Evolutionary conservation across 352 stramenopile species (phyloP).

Genomic region (Albugo laibachii): DNA sequence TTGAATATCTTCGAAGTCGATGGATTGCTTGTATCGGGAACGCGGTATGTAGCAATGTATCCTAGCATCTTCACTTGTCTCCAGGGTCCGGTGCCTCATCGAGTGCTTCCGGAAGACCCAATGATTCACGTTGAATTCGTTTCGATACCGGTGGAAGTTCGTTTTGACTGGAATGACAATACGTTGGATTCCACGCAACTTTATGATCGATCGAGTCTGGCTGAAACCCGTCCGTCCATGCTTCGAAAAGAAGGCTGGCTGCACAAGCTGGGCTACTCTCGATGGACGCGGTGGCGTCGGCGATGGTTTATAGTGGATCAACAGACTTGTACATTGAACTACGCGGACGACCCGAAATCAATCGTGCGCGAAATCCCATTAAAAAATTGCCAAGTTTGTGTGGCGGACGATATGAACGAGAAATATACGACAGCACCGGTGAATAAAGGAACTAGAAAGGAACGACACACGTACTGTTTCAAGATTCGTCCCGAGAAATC

Average conservation of each 20-base stretch:
- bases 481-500: conserved; percentile 60
- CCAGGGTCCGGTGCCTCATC: conserved; percentile 50
- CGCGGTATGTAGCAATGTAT: conserved; percentile 61
- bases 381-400: conserved; percentile 38
- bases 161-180: conserved; percentile 43
- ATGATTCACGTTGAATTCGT: conserved; percentile 53
- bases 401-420: conserved; percentile 72
- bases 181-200: conserved; percentile 13
- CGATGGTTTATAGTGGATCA: conserved; percentile 71
- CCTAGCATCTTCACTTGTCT: conserved; percentile 58
- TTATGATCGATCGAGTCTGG: conserved; percentile 24
- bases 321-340: conserved; percentile 56
- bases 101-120: conserved; percentile 39
- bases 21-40: conserved; percentile 32
- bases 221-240: conserved; percentile 29
- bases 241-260: conserved; percentile 69
- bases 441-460: conserved; percentile 63
- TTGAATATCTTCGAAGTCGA: conserved; percentile 73
- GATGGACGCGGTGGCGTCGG: conserved; percentile 45
- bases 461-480: conserved; percentile 71
- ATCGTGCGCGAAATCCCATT: conserved; percentile 57
- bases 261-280: conserved; percentile 57
- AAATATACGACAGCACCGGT: conserved; percentile 71
- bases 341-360: conserved; percentile 38
- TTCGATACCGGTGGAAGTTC: conserved; percentile 36